Evolutionary conservation across 2,329 filamentous ascomycete genomes (phyloP).

Genomic region (Sphaerostilbella broomeana): DNA sequence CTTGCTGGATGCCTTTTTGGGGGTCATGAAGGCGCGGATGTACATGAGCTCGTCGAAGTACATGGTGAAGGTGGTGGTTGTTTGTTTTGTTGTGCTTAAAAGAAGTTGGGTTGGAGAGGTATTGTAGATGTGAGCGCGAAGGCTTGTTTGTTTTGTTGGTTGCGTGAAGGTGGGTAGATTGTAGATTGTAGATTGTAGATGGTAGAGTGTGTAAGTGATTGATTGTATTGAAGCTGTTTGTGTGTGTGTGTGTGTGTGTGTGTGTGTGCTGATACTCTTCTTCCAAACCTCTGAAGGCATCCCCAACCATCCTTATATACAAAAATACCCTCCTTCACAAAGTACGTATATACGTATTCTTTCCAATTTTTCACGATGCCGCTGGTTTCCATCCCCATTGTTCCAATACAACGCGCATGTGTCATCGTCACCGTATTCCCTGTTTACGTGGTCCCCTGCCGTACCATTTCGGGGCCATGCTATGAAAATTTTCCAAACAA

Average conservation of each 20-base stretch:
- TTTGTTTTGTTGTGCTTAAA: neutral
- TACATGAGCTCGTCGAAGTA: slow-evolving; percentile 24
- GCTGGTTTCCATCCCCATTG: slow-evolving; percentile 7
- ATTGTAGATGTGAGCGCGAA: neutral
- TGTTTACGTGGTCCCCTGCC: neutral
- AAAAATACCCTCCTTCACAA: neutral
- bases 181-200: too few species aligned
- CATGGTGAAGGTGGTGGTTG: slow-evolving; percentile 17
- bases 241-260: neutral
- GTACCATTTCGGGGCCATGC: neutral
- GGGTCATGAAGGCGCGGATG: slow-evolving; percentile 15
- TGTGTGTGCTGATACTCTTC: neutral
- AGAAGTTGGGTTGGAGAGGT: neutral
- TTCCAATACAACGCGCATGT: too few species aligned
- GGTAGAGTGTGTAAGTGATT: too few species aligned
- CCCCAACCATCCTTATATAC: slow-evolving; percentile 4
- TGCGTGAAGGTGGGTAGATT: too few species aligned
- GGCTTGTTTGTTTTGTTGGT: neutral
- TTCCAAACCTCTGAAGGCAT: neutral
- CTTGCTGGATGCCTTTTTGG: neutral
- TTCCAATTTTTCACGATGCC: slow-evolving; percentile 8
- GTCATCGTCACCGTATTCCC: too few species aligned
- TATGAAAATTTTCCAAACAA: neutral
- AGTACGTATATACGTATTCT: slow-evolving; percentile 1
- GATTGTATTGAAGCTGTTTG: neutral